Percentiles rank a stretch among this genome's conserved stretches.
Evolutionary conservation across 2,329 filamentous ascomycete species (phyloP).

Genomic region (Aspergillus pseudoviridinutans): DNA sequence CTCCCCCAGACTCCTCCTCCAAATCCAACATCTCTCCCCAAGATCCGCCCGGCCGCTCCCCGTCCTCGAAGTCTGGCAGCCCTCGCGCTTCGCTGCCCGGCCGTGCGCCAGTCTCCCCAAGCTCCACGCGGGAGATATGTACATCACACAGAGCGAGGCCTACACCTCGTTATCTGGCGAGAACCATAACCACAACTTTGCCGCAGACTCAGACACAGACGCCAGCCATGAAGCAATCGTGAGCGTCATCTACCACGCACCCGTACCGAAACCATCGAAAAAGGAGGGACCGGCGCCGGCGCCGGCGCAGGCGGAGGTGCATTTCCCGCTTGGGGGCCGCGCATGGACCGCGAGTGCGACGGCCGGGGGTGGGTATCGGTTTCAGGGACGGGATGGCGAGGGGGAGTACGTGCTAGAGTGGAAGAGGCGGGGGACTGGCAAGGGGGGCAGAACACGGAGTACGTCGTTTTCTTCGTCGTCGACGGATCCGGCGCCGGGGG

Average conservation of each 20-base stretch:
- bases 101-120: slow-evolving; percentile 19
- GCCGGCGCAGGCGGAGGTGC: not conserved
- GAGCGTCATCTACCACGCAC: not conserved
- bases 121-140: slow-evolving; percentile 24
- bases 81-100: slow-evolving; percentile 20
- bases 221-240: not conserved
- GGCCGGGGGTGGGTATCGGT: slow-evolving; percentile 2
- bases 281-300: not conserved
- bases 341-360: not conserved
- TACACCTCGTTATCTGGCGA: slow-evolving; percentile 10
- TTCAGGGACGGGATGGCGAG: not conserved
- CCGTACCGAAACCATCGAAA: no score
- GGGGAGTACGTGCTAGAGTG: slow-evolving; percentile 3
- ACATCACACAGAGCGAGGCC: slow-evolving; percentile 24
- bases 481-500: not conserved
- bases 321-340: not conserved
- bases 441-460: not conserved
- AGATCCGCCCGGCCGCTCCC: slow-evolving; percentile 20
- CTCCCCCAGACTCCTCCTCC: slow-evolving; percentile 25
- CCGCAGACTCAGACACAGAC: not conserved
- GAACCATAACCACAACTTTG: not conserved
- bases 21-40: slow-evolving; percentile 30
- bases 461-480: not conserved
- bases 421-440: slow-evolving; percentile 4
- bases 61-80: slow-evolving; percentile 30